Evolutionary conservation across 805 yeast species (phyloP).

Genomic region (Saccharomycopsis sp.): DNA sequence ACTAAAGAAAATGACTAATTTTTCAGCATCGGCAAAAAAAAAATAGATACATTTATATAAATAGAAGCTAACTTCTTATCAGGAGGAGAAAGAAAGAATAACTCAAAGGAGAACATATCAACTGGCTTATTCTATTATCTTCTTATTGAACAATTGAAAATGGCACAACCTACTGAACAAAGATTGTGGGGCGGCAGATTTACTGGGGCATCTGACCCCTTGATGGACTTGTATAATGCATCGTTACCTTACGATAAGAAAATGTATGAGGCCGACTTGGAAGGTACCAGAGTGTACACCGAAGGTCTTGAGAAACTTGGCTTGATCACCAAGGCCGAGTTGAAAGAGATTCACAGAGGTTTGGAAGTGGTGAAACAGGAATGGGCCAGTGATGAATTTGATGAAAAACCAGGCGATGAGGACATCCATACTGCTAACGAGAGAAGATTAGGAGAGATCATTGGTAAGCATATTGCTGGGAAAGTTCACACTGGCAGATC

Average conservation of each 20-base stretch:
- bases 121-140: background rate
- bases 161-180: conserved; percentile 8
- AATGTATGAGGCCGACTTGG: conserved; percentile 90
- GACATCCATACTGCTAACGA: conserved; percentile 99
- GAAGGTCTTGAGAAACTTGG: conserved; percentile 75
- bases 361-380: conserved; percentile 61
- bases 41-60: no score
- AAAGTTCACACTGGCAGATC: conserved; percentile 99
- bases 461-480: conserved; percentile 90
- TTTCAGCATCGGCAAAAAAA: background rate
- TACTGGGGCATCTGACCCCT: conserved; percentile 93
- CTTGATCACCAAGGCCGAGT: conserved; percentile 62
- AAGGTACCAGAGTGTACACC: conserved; percentile 91
- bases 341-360: conserved; percentile 76
- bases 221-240: conserved; percentile 96
- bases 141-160: no score
- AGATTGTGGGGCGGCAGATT: conserved; percentile 98
- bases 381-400: conserved; percentile 67
- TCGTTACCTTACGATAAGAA: conserved; percentile 91
- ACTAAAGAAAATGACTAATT: background rate
- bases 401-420: conserved; percentile 83
- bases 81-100: no score
- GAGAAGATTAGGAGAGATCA: conserved; percentile 92
- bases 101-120: no score
- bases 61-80: background rate